These are phyloP conservation scores for Fusarium denticulatum DNA, from an alignment of 2,329 filamentous ascomycete species.

Conservation along the genomic window DNA sequence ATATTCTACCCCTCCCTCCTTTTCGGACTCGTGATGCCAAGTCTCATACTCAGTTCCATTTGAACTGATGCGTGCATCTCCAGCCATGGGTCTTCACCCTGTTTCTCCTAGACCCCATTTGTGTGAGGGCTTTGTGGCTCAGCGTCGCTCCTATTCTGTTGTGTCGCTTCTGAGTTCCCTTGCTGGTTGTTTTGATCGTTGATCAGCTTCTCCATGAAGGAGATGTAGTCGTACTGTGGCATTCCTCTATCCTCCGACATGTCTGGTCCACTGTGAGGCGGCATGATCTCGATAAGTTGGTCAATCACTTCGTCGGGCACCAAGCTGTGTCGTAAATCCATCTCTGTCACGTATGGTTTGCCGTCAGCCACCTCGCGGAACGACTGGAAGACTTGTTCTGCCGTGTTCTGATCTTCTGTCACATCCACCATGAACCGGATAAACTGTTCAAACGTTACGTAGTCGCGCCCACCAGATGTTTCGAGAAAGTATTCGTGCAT, in stretches of 20 bases:
- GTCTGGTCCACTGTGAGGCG: slow-evolving; percentile 83
- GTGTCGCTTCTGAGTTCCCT: slow-evolving; percentile 43
- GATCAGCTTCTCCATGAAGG: slow-evolving; percentile 93
- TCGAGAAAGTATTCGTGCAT: slow-evolving; percentile 96
- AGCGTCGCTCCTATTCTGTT: slow-evolving; percentile 50
- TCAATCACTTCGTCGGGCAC: slow-evolving; percentile 98
- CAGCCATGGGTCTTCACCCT: slow-evolving; percentile 8
- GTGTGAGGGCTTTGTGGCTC: slow-evolving; percentile 46
- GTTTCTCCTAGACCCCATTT: slow-evolving; percentile 47
- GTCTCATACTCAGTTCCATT: slow-evolving; percentile 19
- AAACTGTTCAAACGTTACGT: slow-evolving; percentile 97
- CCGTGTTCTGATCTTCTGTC: slow-evolving; percentile 98
- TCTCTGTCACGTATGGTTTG: slow-evolving; percentile 98
- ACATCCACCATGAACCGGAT: slow-evolving; percentile 99
- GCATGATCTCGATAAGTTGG: slow-evolving; percentile 88
- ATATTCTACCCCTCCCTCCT: neutral
- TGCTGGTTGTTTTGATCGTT: slow-evolving; percentile 50
- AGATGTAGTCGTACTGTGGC: slow-evolving; percentile 94
- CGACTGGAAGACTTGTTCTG: slow-evolving; percentile 97
- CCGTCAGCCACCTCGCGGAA: slow-evolving; percentile 98
- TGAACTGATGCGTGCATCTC: slow-evolving; percentile 27
- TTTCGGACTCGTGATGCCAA: slow-evolving; percentile 1
- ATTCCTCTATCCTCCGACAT: slow-evolving; percentile 84
- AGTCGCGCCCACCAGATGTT: slow-evolving; percentile 80
- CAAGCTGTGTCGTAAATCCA: slow-evolving; percentile 92